Evolutionary conservation across 176 grass and related monocot genomes (phyloP).

Genomic region (Thinopyrum elongatum): DNA sequence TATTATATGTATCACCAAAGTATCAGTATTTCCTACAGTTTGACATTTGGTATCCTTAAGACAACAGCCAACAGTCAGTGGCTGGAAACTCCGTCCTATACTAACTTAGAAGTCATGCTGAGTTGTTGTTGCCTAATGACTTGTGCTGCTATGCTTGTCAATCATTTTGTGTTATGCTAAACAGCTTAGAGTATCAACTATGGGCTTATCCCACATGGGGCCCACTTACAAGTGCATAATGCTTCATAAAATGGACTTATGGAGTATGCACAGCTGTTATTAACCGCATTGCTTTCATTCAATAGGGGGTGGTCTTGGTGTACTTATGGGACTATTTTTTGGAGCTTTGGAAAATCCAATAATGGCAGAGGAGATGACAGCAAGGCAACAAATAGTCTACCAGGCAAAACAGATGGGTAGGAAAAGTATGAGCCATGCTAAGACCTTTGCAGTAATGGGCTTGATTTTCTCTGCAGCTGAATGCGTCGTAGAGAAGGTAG

Average conservation of each 20-base stretch:
- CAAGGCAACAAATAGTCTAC: slow-evolving; percentile 78
- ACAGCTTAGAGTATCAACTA: background rate
- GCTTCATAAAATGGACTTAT: background rate
- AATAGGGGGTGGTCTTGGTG: slow-evolving; percentile 83
- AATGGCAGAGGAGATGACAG: slow-evolving; percentile 67
- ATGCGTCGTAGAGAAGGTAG: slow-evolving; percentile 86
- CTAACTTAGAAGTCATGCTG: background rate
- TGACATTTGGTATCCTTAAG: background rate
- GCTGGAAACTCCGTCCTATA: background rate
- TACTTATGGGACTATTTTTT: slow-evolving; percentile 87
- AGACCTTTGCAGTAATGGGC: slow-evolving; percentile 93
- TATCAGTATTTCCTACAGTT: slow-evolving; percentile 9
- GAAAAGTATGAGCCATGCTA: slow-evolving; percentile 77
- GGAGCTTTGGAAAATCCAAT: slow-evolving; percentile 92
- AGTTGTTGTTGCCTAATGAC: background rate
- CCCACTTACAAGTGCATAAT: background rate
- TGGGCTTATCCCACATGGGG: background rate
- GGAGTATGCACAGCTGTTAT: slow-evolving; percentile 18
- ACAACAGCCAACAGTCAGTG: background rate
- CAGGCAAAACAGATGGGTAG: slow-evolving; percentile 90
- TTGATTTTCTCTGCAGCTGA: slow-evolving; percentile 89
- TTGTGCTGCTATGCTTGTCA: background rate
- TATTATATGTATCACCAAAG: background rate
- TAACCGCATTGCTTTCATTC: slow-evolving; percentile 29
- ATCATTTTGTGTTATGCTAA: slow-evolving; percentile 13